A percentile compares a stretch with the other conserved stretches of the same genome.
Conservation (phyloP, 2,329 filamentous ascomycete species). For the Plenodomus biglobosus region DNA sequence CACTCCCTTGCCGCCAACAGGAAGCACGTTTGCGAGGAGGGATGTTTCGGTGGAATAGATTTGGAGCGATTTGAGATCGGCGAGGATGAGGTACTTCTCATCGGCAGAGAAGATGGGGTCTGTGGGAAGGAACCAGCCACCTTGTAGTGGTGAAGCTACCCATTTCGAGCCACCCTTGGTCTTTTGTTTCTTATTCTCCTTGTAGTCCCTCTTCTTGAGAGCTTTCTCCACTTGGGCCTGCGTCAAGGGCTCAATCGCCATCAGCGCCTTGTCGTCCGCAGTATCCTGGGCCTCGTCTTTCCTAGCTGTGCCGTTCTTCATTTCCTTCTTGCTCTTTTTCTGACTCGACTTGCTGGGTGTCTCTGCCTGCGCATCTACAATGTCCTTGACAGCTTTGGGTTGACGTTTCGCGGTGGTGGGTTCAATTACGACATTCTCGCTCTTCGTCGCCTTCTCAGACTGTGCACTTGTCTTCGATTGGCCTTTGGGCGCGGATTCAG, state of each 20-base stretch:
- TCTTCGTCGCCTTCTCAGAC: conserved; percentile 6
- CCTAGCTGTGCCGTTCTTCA: neutral
- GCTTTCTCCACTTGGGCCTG: neutral
- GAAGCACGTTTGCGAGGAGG: conserved; percentile 72
- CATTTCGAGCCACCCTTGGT: conserved; percentile 21
- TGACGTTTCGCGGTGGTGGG: conserved; percentile 13
- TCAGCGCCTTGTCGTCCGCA: neutral
- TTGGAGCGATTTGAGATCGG: conserved; percentile 73
- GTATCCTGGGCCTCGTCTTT: neutral
- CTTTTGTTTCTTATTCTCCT: conserved; percentile 27
- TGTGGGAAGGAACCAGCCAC: conserved; percentile 58
- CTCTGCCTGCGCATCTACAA: conserved; percentile 3
- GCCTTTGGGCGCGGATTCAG: conserved; percentile 14
- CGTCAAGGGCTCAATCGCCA: neutral
- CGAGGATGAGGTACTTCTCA: conserved; percentile 67
- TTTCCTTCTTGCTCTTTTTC: conserved; percentile 15
- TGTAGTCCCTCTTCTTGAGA: neutral
- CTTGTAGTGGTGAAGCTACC: conserved; percentile 51
- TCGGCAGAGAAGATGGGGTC: conserved; percentile 62
- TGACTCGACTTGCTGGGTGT: conserved; percentile 6
- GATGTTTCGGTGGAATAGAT: conserved; percentile 82
- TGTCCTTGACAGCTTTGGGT: conserved; percentile 1
- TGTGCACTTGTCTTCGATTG: conserved; percentile 14
- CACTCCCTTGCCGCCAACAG: conserved; percentile 43
- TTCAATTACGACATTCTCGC: conserved; percentile 9